These are phyloP conservation scores for Aureobasidium uvarum DNA, from an alignment of 2,329 filamentous ascomycete species.

Conservation along the genomic window DNA sequence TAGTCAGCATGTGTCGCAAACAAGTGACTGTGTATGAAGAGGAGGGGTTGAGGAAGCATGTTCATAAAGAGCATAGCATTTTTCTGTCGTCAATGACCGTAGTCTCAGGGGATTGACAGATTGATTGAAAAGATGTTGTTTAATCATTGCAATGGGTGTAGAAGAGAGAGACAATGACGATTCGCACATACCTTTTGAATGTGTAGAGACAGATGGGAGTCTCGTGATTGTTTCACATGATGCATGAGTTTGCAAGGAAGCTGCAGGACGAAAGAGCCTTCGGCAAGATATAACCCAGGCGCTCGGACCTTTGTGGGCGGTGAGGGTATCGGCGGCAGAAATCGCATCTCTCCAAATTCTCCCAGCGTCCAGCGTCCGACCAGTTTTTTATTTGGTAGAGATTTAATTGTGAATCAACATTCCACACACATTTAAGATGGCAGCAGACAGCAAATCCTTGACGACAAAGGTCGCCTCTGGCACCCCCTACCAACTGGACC, in stretches of 20 bases:
- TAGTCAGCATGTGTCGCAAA: constrained; percentile 27
- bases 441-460: constrained; percentile 38
- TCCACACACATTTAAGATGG: constrained; percentile 31
- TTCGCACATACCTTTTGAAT: constrained; percentile 6
- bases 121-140: constrained; percentile 56
- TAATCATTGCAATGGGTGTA: constrained; percentile 52
- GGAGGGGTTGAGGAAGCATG: constrained; percentile 3
- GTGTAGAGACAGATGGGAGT: constrained; percentile 5
- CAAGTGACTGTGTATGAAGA: constrained; percentile 16
- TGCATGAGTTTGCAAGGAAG: constrained; percentile 19
- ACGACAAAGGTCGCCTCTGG: constrained; percentile 39
- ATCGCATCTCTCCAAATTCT: constrained; percentile 6
- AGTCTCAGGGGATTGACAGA: constrained; percentile 82
- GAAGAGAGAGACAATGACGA: not conserved
- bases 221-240: constrained; percentile 14
- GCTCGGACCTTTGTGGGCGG: not conserved
- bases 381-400: constrained; percentile 17
- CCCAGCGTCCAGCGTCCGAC: not conserved
- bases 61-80: constrained; percentile 49
- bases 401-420: not conserved
- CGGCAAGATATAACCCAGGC: not conserved
- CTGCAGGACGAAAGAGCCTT: constrained; percentile 22
- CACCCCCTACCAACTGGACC: constrained; percentile 46
- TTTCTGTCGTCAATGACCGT: constrained; percentile 55
- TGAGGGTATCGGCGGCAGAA: constrained; percentile 16